Evolutionary conservation across 495 filamentous ascomycete genomes (phyloP).

Genomic region (Aspergillus bridgeri): DNA sequence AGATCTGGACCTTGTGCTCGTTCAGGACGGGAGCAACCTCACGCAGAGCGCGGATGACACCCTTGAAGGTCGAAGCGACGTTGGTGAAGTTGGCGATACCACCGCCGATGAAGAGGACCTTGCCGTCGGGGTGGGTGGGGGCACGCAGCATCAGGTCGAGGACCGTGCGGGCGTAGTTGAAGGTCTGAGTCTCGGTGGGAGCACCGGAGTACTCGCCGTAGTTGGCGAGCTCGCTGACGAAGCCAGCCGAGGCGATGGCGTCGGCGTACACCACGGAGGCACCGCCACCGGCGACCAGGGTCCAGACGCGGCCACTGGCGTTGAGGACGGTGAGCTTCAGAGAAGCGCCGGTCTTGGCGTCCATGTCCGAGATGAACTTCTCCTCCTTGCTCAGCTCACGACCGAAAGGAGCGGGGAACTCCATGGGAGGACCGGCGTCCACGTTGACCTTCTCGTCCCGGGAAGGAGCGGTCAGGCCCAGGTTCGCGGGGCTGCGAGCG

Average conservation of each 20-base stretch:
- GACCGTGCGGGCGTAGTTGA: conserved; percentile 95
- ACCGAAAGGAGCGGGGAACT: conserved; percentile 98
- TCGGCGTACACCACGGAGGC: conserved; percentile 98
- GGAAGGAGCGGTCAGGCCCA: conserved; percentile 67
- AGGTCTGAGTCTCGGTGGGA: conserved; percentile 96
- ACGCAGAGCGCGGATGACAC: conserved; percentile 94
- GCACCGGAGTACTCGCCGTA: conserved; percentile 99
- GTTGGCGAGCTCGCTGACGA: conserved; percentile 95
- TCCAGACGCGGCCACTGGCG: conserved; percentile 89
- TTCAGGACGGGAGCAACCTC: conserved; percentile 80
- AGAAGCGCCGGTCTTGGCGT: conserved; percentile 98
- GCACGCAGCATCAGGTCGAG: conserved; percentile 97
- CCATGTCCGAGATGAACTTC: conserved; percentile 96
- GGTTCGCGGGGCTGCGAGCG: conserved; percentile 79
- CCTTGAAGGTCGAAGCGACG: conserved; percentile 97
- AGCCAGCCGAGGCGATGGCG: conserved; percentile 95
- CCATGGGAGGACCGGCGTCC: conserved; percentile 95
- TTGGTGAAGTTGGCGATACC: conserved; percentile 99
- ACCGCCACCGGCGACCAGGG: conserved; percentile 97
- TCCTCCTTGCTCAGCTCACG: conserved; percentile 98
- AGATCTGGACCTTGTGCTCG: conserved; percentile 99
- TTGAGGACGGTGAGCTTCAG: conserved; percentile 98
- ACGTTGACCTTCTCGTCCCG: conserved; percentile 77
- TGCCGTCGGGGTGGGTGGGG: conserved; percentile 80
- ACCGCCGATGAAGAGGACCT: conserved; percentile 98